Evolutionary conservation across 148 eudicot genomes (phyloP), one percentile per base, ranked within the genome.

Genomic region (Gaultheria prostrata): DNA sequence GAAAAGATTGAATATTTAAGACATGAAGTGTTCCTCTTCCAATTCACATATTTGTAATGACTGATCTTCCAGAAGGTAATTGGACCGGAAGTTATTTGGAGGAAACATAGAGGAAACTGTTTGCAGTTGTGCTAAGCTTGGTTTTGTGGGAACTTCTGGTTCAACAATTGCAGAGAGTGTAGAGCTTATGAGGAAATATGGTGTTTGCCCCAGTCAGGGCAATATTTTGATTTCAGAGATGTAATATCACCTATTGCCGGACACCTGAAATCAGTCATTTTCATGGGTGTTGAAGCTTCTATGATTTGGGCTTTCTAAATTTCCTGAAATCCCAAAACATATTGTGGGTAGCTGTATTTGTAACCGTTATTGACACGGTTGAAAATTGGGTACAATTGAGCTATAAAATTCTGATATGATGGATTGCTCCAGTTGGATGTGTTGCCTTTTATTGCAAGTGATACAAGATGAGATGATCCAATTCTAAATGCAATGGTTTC

Each of bases 111-210:
- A 91, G 82, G 90, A 91, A 90, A 78, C 86, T 50, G 82, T 91
- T 81, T 91, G 92, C 56, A 82, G 92, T 71, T 91, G 92, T 83
- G 94, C 90, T 87, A 78, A 87, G n/a, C 88, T 91, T 69, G 94
- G 94, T 82, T 91, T 90, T 84, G 83, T 89, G 67, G 92, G 94
- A 84, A 91, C 94, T 81, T 26, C 90, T 46, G 94, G 94, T 2
- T 91, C 94, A 13, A 91, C 92, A 12, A 91, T 91, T 50, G 92
- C 92, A 21, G 90, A 87, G 56, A 91, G 86, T 82, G 88, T 90
- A 77, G 86, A 88, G 33, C 81, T 88, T 77, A 87, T 90, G 90
- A 87, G 94, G 72, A 90, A 84, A 75, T 57, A 89, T 79, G 54
- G 80, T 49, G 28, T 80, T 75, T 91, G 94, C 78, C 86, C 82